phyloP scores from a whole-genome alignment of 2,329 filamentous ascomycete species.

The Cadophora sp. region DNA sequence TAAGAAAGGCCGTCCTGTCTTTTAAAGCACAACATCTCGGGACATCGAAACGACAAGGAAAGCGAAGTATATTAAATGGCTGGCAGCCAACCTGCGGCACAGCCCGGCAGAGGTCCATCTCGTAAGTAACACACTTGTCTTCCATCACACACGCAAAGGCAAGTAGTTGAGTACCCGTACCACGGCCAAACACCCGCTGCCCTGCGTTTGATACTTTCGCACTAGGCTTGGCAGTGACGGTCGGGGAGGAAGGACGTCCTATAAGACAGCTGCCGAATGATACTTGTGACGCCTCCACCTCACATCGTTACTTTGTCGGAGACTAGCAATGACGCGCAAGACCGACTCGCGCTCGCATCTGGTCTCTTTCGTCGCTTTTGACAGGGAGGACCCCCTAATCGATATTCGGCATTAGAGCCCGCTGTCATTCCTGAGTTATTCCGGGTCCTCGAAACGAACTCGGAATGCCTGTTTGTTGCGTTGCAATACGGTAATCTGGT shows the following conservation, averaged over 20 bases:
- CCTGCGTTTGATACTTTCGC: conserved; percentile 9
- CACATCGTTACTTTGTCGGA: conserved; percentile 6
- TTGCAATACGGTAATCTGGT: too few relatives aligned
- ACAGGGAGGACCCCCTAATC: conserved; percentile 5
- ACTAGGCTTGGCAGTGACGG: conserved; percentile 1
- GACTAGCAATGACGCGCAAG: conserved; percentile 10
- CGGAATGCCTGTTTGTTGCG: too few relatives aligned
- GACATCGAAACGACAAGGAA: conserved; percentile 5
- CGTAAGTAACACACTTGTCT: not conserved
- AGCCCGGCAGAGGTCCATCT: conserved; percentile 11
- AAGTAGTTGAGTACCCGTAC: not conserved
- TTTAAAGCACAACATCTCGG: not conserved
- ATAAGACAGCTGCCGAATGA: conserved; percentile 21
- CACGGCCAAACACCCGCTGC: conserved; percentile 1
- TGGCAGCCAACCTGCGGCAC: not conserved
- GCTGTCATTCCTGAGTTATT: conserved; percentile 12
- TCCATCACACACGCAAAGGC: not conserved
- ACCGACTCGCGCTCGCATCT: not conserved
- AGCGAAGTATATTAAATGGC: conserved; percentile 11
- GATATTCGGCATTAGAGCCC: conserved; percentile 3
- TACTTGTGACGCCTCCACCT: conserved; percentile 15
- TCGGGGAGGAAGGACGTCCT: conserved; percentile 6
- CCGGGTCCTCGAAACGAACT: not conserved
- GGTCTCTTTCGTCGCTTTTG: not conserved
- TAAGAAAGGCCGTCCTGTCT: conserved; percentile 8